A percentile compares a stretch with the other conserved stretches of the same genome.
Conservation (phyloP, 148 eudicot species). For the Amaranthus cruentus region DNA sequence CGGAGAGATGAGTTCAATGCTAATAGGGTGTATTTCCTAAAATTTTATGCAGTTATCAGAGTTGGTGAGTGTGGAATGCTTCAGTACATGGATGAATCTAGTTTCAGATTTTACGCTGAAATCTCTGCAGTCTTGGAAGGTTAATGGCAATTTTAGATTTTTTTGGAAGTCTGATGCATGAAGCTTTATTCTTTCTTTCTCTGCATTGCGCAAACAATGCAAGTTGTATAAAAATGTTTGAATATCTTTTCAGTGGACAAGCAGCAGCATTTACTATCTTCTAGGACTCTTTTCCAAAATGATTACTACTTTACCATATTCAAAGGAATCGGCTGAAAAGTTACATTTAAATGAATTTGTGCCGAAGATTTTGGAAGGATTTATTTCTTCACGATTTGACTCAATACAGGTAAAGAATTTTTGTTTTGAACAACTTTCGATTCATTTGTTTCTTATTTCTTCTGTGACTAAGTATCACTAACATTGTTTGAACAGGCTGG, state of each 20-base stretch:
- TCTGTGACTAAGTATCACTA: conserved; percentile 3
- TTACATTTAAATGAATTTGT: conserved; percentile 69
- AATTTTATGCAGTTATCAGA: conserved; percentile 46
- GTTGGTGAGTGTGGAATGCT: conserved; percentile 51
- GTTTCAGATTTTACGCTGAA: conserved; percentile 59
- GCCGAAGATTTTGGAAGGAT: conserved; percentile 79
- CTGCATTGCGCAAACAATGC: neutral
- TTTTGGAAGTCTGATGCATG: conserved; percentile 1
- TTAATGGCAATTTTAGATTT: conserved; percentile 17
- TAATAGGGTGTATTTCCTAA: conserved; percentile 3
- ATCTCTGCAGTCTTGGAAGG: conserved; percentile 75
- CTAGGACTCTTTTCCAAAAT: conserved; percentile 87
- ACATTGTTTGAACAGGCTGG: conserved; percentile 45
- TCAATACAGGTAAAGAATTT: conserved; percentile 55
- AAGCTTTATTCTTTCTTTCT: neutral
- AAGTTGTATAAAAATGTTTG: conserved; percentile 1
- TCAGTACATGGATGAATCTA: conserved; percentile 52
- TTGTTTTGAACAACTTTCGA: neutral
- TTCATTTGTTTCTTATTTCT: conserved; percentile 4
- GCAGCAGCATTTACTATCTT: conserved; percentile 89
- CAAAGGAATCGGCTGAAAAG: conserved; percentile 59
- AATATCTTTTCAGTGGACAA: conserved; percentile 68
- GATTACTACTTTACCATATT: conserved; percentile 71
- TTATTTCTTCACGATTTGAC: conserved; percentile 83
- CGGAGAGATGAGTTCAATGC: neutral